Evolutionary conservation across 345 rosid genomes (phyloP), one percentile per base, ranked within the genome.

Genomic region (Lepidium didymum): DNA sequence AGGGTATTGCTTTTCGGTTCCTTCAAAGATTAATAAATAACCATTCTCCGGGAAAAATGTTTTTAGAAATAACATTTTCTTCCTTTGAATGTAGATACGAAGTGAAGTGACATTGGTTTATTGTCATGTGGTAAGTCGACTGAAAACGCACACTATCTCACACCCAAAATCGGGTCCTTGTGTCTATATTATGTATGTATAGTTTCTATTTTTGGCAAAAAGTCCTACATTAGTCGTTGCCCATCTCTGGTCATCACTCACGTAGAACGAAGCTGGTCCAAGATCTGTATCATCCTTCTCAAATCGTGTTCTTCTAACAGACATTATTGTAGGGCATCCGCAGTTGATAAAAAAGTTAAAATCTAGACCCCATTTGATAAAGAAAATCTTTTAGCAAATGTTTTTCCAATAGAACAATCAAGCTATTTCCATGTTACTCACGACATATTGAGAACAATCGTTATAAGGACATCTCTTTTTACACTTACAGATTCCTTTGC

Each of bases 251-350:
- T 66, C 7, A 35, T 53, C 53, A 25, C 81, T 74, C 8, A 87
- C 83, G 14, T 64, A 58, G 59, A 75, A 87, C 1, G 91, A 64
- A 56, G 88, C 81, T 11, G 91, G 74, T 56, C 91, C 89, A 69
- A 85, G 82, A 21, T 65, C 52, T 51, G 42, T 80, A 6, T 80
- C 69, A 3, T 87, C 89, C 42, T 68, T 71, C 68, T 89, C 87
- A 40, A 61, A 87, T 47, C 38, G 23, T 4, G 54, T 45, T 59
- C 63, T 40, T 35, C 33, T 56, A 1, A 73, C 53, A 6, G 87
- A 78, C 19, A 38, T 77, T 35, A 81, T 72, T 47, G 45, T 62
- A 61, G 81, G 86, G 57, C 95, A 92, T 35, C 94, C 92, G 60
- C 84, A 79, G 36, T 87, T 87, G 18, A 86, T 54, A 0, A 82